A percentile compares a stretch with the other conserved stretches of the same genome.
phyloP scores from a whole-genome alignment of 1,284 basidiomycete genomes.

The Moniliophthora roreri region DNA sequence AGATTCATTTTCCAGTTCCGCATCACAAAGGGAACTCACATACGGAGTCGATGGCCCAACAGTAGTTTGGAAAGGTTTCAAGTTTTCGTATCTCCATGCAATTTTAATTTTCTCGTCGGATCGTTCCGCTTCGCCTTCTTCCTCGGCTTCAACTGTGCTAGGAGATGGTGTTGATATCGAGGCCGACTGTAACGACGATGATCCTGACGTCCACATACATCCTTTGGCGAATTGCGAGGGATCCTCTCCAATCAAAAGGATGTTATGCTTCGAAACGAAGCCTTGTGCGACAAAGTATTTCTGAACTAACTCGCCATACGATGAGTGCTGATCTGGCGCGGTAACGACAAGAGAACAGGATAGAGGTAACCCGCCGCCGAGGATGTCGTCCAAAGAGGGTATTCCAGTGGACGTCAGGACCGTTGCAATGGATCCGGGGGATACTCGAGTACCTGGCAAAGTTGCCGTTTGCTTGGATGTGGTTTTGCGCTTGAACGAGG shows the following conservation, averaged over 20 bases:
- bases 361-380: conserved; percentile 91
- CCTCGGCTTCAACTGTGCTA: conserved; percentile 35
- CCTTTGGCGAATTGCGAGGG: conserved; percentile 58
- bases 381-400: conserved; percentile 92
- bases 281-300: conserved; percentile 91
- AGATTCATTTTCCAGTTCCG: conserved; percentile 15
- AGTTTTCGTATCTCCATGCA: conserved; percentile 93
- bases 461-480: conserved; percentile 39
- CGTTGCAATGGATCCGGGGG: conserved; percentile 60
- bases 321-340: conserved; percentile 81
- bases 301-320: conserved; percentile 85
- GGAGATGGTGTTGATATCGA: conserved; percentile 5
- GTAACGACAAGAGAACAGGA: conserved; percentile 74
- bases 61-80: conserved; percentile 91
- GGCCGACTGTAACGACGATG: conserved; percentile 17
- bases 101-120: conserved; percentile 69
- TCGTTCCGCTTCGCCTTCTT: conserved; percentile 39
- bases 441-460: conserved; percentile 63
- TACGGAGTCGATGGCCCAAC: conserved; percentile 52
- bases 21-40: conserved; percentile 29
- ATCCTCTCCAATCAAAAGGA: conserved; percentile 67
- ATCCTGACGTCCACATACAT: conserved; percentile 75
- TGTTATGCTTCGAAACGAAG: conserved; percentile 66
- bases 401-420: conserved; percentile 85
- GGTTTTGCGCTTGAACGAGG: conserved; percentile 81